A percentile compares a stretch with the other conserved stretches of the same genome.
Evolutionary conservation across 2,329 filamentous ascomycete species (phyloP).

Genomic region (Purpureocillium takamizusanense): DNA sequence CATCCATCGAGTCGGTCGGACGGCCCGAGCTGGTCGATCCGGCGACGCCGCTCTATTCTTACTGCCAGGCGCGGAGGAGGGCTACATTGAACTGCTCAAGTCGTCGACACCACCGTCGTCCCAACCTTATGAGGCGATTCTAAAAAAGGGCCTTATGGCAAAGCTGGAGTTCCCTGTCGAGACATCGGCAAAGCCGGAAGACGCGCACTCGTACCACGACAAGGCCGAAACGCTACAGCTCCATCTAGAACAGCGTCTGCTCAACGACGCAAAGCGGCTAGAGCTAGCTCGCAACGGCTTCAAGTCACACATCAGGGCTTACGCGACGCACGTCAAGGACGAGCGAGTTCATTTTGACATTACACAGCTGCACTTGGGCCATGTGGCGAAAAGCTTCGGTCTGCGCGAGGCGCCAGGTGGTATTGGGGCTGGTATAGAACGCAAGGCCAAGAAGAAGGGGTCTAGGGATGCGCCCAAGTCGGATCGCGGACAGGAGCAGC

Average conservation of each 20-base stretch:
- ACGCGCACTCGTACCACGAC: slow-evolving; percentile 34
- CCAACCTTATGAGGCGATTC: slow-evolving; percentile 42
- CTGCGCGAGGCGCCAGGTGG: slow-evolving; percentile 80
- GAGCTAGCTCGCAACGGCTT: slow-evolving; percentile 79
- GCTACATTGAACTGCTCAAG: slow-evolving; percentile 69
- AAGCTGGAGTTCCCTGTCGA: slow-evolving; percentile 61
- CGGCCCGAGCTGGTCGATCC: slow-evolving; percentile 81
- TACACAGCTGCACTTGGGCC: slow-evolving; percentile 80
- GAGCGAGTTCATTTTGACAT: slow-evolving; percentile 89
- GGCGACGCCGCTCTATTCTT: slow-evolving; percentile 86
- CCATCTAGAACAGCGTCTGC: slow-evolving; percentile 50
- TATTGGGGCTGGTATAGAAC: slow-evolving; percentile 54
- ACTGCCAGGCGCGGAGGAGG: slow-evolving; percentile 83
- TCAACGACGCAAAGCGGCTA: slow-evolving; percentile 56
- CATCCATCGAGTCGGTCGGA: slow-evolving; percentile 88
- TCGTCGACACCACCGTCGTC: slow-evolving; percentile 37
- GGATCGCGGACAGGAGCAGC: slow-evolving; percentile 19
- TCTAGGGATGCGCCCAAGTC: slow-evolving; percentile 11
- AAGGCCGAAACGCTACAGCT: slow-evolving; percentile 50
- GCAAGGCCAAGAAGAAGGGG: slow-evolving; percentile 34
- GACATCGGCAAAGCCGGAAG: slow-evolving; percentile 43
- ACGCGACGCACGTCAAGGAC: slow-evolving; percentile 82
- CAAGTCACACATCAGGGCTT: slow-evolving; percentile 87
- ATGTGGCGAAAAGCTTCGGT: slow-evolving; percentile 88
- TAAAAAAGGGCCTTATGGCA: slow-evolving; percentile 57